phyloP scores from a whole-genome alignment of 345 rosid genomes.

The Pelargonium nanum region DNA sequence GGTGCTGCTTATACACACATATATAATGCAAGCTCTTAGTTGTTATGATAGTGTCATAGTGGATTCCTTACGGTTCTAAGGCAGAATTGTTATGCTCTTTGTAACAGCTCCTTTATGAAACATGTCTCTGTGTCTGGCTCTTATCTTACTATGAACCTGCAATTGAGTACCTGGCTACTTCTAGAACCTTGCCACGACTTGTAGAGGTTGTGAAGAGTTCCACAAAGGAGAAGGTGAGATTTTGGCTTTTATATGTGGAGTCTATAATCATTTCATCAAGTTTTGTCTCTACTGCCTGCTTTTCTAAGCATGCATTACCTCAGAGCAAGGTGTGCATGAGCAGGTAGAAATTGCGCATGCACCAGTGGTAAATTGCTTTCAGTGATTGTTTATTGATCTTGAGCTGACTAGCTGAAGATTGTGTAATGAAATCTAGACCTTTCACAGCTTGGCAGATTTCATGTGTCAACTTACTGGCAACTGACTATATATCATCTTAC shows the following conservation, averaged over 20 bases:
- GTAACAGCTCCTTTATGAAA: constrained; percentile 73
- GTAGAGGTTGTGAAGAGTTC: constrained; percentile 68
- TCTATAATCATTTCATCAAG: constrained; percentile 4
- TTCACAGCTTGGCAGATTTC: no score
- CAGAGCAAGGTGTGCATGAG: neutral
- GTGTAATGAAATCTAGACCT: constrained; percentile 12
- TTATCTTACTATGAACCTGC: constrained; percentile 80
- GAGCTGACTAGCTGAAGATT: neutral
- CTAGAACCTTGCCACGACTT: constrained; percentile 61
- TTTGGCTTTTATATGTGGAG: neutral
- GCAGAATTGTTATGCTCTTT: neutral
- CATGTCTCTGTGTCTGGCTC: constrained; percentile 81
- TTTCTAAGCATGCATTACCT: neutral
- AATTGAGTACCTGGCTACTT: constrained; percentile 65
- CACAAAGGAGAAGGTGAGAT: constrained; percentile 70
- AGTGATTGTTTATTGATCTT: neutral
- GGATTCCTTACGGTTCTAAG: neutral
- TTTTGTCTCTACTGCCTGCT: neutral
- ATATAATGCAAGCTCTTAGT: neutral
- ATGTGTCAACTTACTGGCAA: neutral
- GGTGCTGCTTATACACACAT: neutral
- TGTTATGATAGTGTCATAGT: neutral
- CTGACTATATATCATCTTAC: no score
- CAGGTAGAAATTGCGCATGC: no score
- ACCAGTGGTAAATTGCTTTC: neutral